Evolutionary conservation across 345 rosid genomes (phyloP), one percentile per base, ranked within the genome.

Genomic region (Eucalyptus globulus): DNA sequence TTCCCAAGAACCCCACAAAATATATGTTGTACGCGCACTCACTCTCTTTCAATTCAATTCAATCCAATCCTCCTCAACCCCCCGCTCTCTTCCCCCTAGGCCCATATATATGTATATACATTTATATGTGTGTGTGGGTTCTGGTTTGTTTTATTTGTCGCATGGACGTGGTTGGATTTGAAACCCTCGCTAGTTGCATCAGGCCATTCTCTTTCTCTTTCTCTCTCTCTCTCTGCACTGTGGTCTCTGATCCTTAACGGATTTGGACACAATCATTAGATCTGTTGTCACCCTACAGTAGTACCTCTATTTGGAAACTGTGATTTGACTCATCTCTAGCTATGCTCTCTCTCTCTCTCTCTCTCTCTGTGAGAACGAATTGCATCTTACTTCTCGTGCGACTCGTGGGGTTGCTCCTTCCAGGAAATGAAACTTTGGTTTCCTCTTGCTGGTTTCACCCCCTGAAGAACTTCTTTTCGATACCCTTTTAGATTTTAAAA

Each of bases 231-330:
- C 22, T 69, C 24, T 69, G 80, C 44, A 9, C 81, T 76, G 83
- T 11, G 87, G 89, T 85, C 17, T 65, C 69, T 62, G 91, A 91
- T 89, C 88, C 88, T 92, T 92, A 92, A 94, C 95, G 87, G 91
- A 92, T 92, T 88, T 92, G 90, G 91, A 86, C 90, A 88, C 92
- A 67, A 94, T 92, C 92, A 89, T 93, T 92, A 19, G 91, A 88
- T 88, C 91, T 72, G 65, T 85, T 72, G 45, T 86, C 80, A 29
- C 91, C 89, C 76, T 89, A 89, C 87, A 87, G 87, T 89, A 86
- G 60, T 90, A 87, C 87, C 93, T 87, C 81, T 62, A 88, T 93
- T 83, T 16, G 92, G 93, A 89, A 90, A 90, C 49, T 88, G 45
- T 50, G 93, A 93, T 89, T 90, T 14, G 91, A 93, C 90, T 76